Evolutionary conservation across 176 grass and related monocot species (phyloP), one percentile per base, ranked within the genome.

Genomic region (Triticum timopheevii): DNA sequence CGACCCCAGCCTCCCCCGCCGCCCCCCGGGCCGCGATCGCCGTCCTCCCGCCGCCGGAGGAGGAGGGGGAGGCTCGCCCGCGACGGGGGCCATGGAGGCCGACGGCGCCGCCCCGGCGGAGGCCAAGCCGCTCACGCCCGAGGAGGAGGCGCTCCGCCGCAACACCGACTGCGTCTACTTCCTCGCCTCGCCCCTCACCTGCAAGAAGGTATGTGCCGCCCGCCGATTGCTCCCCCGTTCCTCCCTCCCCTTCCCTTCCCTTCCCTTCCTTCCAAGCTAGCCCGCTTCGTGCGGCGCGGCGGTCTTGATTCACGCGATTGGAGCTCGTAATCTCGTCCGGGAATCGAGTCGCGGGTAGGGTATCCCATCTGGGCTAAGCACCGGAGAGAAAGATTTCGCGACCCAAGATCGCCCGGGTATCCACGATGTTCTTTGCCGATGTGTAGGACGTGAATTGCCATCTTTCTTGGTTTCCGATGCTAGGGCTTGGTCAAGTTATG

Each of bases 131-230:
- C 72, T 91, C 77, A 93, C 90, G 28, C 87, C 90, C 28, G 94
- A 99, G 85, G 97, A 99, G 80, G 97, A 96, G 85, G 89, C 92
- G 31, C 24, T 94, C 36, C 73, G 95, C 74, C 87, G 94, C 70
- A 99, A 79, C 87, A 99, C 94, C 34, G 97, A 99, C 78, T 99
- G 97, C 84, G 89, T 99, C 47, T 99, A 99, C 84, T 99, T 93
- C 89, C 92, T 99, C 87, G 94, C 97, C 39, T 99, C 97, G 56
- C 94, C 97, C 39, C 90, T 94, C 84, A 99, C 97, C 50, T 99
- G 97, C 94, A 99, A 99, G 83, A 99, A 96, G 94, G 97, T 96
- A 61, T 56, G 17, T 3, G 27, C 47, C 75, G 9, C 64, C 23
- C 19, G 2, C 6, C 30, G 49, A 36, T 25, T 74, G 24, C 50